These are phyloP conservation scores for Acanthamoeba sp. DNA, from an alignment of 208 protist species.

Conservation along the genomic window DNA sequence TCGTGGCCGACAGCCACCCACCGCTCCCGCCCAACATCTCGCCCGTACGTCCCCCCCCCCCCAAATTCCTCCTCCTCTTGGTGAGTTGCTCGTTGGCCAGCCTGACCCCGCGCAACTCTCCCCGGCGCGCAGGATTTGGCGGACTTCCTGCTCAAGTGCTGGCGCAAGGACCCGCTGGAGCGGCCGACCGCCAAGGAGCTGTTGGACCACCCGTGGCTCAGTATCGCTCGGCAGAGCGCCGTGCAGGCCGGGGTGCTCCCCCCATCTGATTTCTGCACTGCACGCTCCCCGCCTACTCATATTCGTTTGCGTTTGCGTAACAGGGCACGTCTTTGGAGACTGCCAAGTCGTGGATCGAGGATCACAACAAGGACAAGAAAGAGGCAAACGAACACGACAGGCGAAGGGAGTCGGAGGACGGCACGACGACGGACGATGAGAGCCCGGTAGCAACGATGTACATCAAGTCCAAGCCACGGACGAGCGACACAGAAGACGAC, in stretches of 20 bases:
- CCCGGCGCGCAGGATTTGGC: slow-evolving; percentile 69
- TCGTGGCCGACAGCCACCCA: slow-evolving; percentile 91
- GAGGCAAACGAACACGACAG: not conserved
- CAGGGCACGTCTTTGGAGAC: slow-evolving; percentile 5
- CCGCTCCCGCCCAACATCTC: slow-evolving; percentile 90
- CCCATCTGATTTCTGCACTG: not conserved
- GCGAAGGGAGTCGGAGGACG: not conserved
- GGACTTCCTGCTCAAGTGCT: slow-evolving; percentile 91
- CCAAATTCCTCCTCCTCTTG: too few species aligned
- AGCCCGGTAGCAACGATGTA: slow-evolving; percentile 3
- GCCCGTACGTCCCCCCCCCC: not conserved
- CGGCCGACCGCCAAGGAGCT: slow-evolving; percentile 88
- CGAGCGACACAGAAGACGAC: not conserved
- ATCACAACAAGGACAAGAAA: slow-evolving; percentile 23
- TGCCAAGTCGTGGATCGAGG: not conserved
- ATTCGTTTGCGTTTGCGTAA: not conserved
- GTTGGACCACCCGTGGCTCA: slow-evolving; percentile 87
- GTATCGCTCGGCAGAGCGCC: not conserved
- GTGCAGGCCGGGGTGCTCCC: not conserved
- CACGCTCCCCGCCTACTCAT: not conserved
- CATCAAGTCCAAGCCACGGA: not conserved
- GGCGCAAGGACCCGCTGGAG: slow-evolving; percentile 89
- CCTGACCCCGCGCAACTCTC: too few species aligned
- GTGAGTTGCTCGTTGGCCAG: too few species aligned
- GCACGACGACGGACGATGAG: not conserved